These are phyloP conservation scores for Camelina neglecta DNA, from an alignment of 345 rosid species.

Conservation along the genomic window DNA sequence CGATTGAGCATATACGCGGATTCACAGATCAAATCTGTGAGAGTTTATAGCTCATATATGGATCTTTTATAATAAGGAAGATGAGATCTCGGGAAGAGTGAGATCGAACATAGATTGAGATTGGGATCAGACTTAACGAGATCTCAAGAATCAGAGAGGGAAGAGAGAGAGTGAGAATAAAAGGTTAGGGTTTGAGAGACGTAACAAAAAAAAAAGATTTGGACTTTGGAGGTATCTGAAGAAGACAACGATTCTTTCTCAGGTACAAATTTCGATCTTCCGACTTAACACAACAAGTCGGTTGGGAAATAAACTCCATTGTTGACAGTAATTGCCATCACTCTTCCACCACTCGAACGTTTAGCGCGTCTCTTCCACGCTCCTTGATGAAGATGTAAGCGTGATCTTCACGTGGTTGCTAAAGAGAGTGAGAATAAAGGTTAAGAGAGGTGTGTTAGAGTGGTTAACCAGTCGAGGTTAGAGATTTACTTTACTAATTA, in stretches of 20 bases:
- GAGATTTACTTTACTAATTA: constrained; percentile 11
- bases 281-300: constrained; percentile 15
- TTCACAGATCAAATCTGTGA: constrained; percentile 18
- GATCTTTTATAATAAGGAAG: constrained; percentile 11
- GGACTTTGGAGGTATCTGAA: constrained; percentile 35
- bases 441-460: not conserved
- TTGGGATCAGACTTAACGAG: constrained; percentile 34
- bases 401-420: not conserved
- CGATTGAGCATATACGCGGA: constrained; percentile 48
- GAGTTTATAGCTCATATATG: constrained; percentile 21
- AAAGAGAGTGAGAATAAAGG: not conserved
- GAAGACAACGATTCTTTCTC: constrained; percentile 44
- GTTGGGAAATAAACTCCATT: constrained; percentile 26
- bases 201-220: constrained; percentile 19
- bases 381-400: not conserved
- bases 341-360: constrained; percentile 3
- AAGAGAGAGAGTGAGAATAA: constrained; percentile 20
- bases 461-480: constrained; percentile 25
- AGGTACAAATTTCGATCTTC: constrained; percentile 41
- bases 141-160: constrained; percentile 33
- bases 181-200: constrained; percentile 38
- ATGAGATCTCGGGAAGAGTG: constrained; percentile 32
- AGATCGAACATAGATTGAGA: constrained; percentile 23
- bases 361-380: constrained; percentile 16
- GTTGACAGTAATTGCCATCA: constrained; percentile 25